Conservation (phyloP, 179 eudicot species). For the Amaranthus tricolor region DNA sequence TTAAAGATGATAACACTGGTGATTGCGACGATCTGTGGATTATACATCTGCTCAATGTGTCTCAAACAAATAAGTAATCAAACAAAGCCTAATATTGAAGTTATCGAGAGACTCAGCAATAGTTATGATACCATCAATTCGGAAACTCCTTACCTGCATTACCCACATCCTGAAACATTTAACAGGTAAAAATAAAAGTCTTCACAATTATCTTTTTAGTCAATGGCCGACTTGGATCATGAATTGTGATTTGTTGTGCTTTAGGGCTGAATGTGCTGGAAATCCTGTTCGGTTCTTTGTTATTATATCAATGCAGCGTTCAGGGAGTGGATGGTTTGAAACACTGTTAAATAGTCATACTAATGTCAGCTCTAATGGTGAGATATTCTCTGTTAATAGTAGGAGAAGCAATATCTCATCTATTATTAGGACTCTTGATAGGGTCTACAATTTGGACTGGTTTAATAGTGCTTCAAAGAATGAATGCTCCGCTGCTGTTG, state of each 20-base stretch:
- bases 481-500: slow-evolving; percentile 89
- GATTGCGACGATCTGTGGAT: slow-evolving; percentile 58
- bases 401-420: slow-evolving; percentile 69
- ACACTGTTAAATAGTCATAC: slow-evolving; percentile 80
- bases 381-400: slow-evolving; percentile 59
- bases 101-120: slow-evolving; percentile 38
- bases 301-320: slow-evolving; percentile 84
- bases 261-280: slow-evolving; percentile 76
- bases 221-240: background rate
- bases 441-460: slow-evolving; percentile 85
- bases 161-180: slow-evolving; percentile 70
- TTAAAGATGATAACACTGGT: slow-evolving; percentile 56
- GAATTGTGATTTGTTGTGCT: slow-evolving; percentile 14
- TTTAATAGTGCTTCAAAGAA: slow-evolving; percentile 82
- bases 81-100: slow-evolving; percentile 36
- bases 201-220: background rate
- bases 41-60: slow-evolving; percentile 76
- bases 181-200: slow-evolving; percentile 42
- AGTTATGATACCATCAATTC: slow-evolving; percentile 26
- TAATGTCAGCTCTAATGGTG: slow-evolving; percentile 92
- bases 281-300: slow-evolving; percentile 86
- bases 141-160: slow-evolving; percentile 50
- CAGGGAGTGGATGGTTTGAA: slow-evolving; percentile 98
- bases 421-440: slow-evolving; percentile 61
- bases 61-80: slow-evolving; percentile 51